These are phyloP conservation scores for Aureobasidium sp. DNA, from an alignment of 2,329 filamentous ascomycete species.

Conservation along the genomic window DNA sequence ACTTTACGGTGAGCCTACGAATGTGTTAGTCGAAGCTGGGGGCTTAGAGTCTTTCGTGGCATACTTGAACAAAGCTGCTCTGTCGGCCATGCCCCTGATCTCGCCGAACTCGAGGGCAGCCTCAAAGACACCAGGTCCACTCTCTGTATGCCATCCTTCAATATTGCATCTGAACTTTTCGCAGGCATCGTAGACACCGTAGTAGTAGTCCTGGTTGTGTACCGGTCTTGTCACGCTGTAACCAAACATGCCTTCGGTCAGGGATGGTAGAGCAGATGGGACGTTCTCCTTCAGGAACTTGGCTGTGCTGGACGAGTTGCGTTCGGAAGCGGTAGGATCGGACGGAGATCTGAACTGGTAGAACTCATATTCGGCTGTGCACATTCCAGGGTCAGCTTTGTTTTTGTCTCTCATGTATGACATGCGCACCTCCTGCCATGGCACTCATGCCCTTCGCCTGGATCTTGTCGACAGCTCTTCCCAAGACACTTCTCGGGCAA, in stretches of 20 bases:
- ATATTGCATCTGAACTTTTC: slow-evolving; percentile 70
- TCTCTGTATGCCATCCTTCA: slow-evolving; percentile 94
- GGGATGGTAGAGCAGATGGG: slow-evolving; percentile 62
- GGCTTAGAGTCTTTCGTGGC: slow-evolving; percentile 18
- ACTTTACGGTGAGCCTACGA: slow-evolving; percentile 72
- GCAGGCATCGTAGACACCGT: slow-evolving; percentile 76
- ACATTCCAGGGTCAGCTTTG: not conserved
- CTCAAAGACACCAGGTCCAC: slow-evolving; percentile 89
- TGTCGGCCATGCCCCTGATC: slow-evolving; percentile 83
- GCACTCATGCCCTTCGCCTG: slow-evolving; percentile 64
- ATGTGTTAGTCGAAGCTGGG: not conserved
- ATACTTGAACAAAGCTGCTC: slow-evolving; percentile 83
- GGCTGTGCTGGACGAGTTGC: slow-evolving; percentile 62
- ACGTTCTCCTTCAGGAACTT: slow-evolving; percentile 67
- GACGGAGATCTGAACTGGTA: slow-evolving; percentile 74
- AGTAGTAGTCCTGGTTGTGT: slow-evolving; percentile 90
- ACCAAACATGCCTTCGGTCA: slow-evolving; percentile 94
- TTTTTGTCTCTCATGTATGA: not conserved
- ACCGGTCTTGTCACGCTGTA: slow-evolving; percentile 82
- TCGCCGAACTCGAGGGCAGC: slow-evolving; percentile 89
- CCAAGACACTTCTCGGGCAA: slow-evolving; percentile 71
- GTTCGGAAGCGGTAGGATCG: slow-evolving; percentile 36
- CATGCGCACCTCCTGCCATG: slow-evolving; percentile 73
- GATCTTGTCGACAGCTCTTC: slow-evolving; percentile 60
- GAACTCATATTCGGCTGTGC: slow-evolving; percentile 84